A percentile compares a stretch with the other conserved stretches of the same genome.
phyloP scores from a whole-genome alignment of 208 protist species.

The Blastocrithidia nonstop region DNA sequence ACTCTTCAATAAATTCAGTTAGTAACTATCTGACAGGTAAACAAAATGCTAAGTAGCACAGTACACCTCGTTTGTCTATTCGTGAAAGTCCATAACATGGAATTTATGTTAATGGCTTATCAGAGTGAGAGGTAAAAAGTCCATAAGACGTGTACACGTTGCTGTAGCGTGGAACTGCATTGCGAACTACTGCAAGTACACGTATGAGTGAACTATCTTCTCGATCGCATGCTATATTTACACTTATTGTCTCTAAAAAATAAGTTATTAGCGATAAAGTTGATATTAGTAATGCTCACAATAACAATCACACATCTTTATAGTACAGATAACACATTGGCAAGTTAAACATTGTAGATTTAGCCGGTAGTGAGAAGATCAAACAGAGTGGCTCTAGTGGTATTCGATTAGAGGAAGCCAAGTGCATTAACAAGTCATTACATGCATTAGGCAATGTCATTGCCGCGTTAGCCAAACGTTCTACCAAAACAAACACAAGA shows the following conservation, averaged over 20 bases:
- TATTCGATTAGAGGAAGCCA: constrained; percentile 67
- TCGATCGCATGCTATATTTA: constrained; percentile 94
- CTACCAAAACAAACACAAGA: too few species aligned
- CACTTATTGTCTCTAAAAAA: constrained; percentile 41
- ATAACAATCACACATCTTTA: neutral
- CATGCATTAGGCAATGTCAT: constrained; percentile 90
- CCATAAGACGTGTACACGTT: constrained; percentile 84
- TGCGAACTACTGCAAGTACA: constrained; percentile 63
- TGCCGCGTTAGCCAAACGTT: constrained; percentile 37
- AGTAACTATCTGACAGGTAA: too few species aligned
- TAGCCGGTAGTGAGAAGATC: constrained; percentile 89
- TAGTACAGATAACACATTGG: neutral
- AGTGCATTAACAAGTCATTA: constrained; percentile 88
- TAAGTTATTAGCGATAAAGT: constrained; percentile 18
- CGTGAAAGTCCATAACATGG: constrained; percentile 66
- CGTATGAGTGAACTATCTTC: constrained; percentile 87
- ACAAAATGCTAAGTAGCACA: too few species aligned
- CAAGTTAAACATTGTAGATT: constrained; percentile 90
- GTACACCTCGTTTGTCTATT: too few species aligned
- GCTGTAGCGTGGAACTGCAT: constrained; percentile 54
- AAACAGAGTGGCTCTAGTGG: constrained; percentile 86
- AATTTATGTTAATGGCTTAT: constrained; percentile 86
- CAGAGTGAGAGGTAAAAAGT: constrained; percentile 77
- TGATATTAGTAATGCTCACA: neutral
- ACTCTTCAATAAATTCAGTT: too few species aligned